Percentiles rank a stretch among this genome's conserved stretches.
Evolutionary conservation across 140 eudicot species (phyloP).

Genomic region (Oenanthe javanica): DNA sequence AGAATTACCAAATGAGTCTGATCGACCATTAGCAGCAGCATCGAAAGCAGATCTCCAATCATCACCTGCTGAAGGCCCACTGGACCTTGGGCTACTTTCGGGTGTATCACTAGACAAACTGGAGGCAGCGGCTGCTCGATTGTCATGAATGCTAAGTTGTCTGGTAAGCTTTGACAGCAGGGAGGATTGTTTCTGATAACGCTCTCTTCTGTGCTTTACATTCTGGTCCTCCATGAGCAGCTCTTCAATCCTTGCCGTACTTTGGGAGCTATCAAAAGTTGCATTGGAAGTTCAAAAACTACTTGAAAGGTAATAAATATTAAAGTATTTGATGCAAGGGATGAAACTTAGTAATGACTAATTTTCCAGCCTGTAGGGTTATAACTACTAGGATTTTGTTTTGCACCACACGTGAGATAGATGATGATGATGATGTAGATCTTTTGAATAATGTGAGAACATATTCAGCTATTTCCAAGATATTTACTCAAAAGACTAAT

Average conservation of each 20-base stretch:
- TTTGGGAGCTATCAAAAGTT: constrained; percentile 55
- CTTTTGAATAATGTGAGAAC: not conserved
- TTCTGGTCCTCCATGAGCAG: constrained; percentile 91
- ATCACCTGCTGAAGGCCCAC: constrained; percentile 59
- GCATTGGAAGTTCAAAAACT: not conserved
- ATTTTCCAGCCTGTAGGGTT: not conserved
- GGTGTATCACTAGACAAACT: constrained; percentile 6
- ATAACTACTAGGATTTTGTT: not conserved
- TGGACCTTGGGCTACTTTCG: constrained; percentile 53
- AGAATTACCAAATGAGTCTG: constrained; percentile 30
- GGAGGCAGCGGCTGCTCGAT: constrained; percentile 13
- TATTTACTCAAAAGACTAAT: not conserved
- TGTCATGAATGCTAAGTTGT: constrained; percentile 85
- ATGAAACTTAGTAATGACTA: not conserved
- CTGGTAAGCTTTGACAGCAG: constrained; percentile 83
- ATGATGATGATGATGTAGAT: not conserved
- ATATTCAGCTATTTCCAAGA: not conserved
- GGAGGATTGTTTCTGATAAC: constrained; percentile 67
- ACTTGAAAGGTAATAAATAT: not conserved
- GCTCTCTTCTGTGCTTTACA: constrained; percentile 70
- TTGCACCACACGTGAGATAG: not conserved
- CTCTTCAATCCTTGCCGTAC: constrained; percentile 72
- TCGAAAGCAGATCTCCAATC: constrained; percentile 99
- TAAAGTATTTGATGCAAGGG: too few species aligned
- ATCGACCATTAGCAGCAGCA: constrained; percentile 86